Percentiles rank a stretch among this genome's conserved stretches.
Conservation (phyloP, 257 asterid genomes). For the Verbascum thapsus region DNA sequence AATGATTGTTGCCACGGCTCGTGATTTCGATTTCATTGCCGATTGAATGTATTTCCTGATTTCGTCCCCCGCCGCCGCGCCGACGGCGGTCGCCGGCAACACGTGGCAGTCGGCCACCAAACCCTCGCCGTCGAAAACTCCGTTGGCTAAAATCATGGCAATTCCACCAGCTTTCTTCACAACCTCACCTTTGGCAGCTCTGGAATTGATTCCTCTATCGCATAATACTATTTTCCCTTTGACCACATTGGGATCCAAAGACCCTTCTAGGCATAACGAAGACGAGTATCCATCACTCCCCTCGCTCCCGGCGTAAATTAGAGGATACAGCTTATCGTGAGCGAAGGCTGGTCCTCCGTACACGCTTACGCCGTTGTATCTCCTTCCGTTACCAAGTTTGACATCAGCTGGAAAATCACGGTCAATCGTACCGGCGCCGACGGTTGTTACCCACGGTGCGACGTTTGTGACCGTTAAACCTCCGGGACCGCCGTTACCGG, state of each 20-base stretch:
- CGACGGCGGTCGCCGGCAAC: constrained; percentile 80
- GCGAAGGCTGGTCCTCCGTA: constrained; percentile 75
- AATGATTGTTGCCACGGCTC: constrained; percentile 55
- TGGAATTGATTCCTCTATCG: constrained; percentile 77
- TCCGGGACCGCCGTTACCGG: constrained; percentile 91
- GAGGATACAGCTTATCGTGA: constrained; percentile 57
- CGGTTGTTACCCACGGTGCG: constrained; percentile 94
- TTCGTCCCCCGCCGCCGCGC: constrained; percentile 61
- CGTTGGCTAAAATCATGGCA: constrained; percentile 86
- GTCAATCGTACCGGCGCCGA: constrained; percentile 85
- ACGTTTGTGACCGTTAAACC: constrained; percentile 78
- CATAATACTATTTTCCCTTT: constrained; percentile 70
- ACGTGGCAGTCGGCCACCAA: constrained; percentile 86
- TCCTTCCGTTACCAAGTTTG: constrained; percentile 69
- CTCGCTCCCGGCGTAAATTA: constrained; percentile 81
- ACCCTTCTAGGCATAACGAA: constrained; percentile 76
- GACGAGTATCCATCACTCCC: constrained; percentile 80
- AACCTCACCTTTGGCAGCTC: constrained; percentile 81
- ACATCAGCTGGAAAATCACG: constrained; percentile 86
- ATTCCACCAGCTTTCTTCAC: constrained; percentile 89
- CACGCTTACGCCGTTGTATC: constrained; percentile 61
- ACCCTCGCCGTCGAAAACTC: constrained; percentile 83
- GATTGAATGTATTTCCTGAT: constrained; percentile 64
- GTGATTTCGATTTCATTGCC: constrained; percentile 35
- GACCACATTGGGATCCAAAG: constrained; percentile 59